Evolutionary conservation across 2,329 filamentous ascomycete genomes (phyloP), one percentile per base, ranked within the genome.

Genomic region (Trichophyton schoenleinii): DNA sequence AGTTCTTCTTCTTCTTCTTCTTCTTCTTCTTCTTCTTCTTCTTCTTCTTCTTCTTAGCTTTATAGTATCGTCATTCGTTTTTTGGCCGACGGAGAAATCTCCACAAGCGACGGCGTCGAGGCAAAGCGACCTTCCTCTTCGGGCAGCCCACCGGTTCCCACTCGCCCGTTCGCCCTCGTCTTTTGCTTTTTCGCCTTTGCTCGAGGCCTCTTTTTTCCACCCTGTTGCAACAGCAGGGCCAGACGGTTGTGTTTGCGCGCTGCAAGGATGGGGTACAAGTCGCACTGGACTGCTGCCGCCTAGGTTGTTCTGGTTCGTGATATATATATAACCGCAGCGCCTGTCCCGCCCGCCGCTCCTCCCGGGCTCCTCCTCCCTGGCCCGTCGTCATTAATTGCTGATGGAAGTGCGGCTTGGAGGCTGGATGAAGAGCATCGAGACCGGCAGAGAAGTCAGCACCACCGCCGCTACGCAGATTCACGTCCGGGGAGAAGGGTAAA

Each of bases 91-190:
- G 9, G 48, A n/a, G 28, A 28, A 38, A 36, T 53, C 49, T 55
- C 49, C 49, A 55, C 49, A n/a, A 28, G 28, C 49, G 31, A 36
- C 49, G 15, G 25, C 49, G 49, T 55, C 28, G 11, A 28, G 22
- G 22, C 48, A 55, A 55, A 55, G 25, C 49, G 49, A 55, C 49
- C 49, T 55, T 55, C 49, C 49, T 55, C 49, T 55, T 55, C n/a
- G 49, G 49, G 49, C 25, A 55, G 49, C 15, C 49, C 49, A 55
- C 49, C 49, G 31, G 49, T 55, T 55, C 49, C 49, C 49, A 36
- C 49, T 55, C 49, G 28, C 49, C 49, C 49, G 28, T 55, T 55
- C 49, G 49, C 49, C 28, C n/a, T 55, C 34, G 34, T 55, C 34
- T 18, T n/a, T 9, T 18, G 6, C n/a, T 18, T 44, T 44, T 44